Base-by-base conservation (phyloP, 192 early-diverging fungal species). In the Allomyces javanicus region DNA sequence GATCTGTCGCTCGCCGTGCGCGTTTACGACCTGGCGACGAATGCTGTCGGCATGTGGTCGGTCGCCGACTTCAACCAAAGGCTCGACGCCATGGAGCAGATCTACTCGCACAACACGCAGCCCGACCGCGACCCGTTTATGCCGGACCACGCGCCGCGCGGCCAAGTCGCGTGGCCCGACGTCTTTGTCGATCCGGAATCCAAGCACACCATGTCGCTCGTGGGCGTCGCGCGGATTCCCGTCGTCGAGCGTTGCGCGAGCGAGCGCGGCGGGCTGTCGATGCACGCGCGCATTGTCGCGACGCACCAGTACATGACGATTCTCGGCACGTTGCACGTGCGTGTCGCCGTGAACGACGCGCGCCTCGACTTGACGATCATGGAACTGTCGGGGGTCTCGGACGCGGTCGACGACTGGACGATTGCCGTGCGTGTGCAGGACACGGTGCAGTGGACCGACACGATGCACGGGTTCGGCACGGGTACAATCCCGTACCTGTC, bases 1-100 rank as follows among this genome's bases (percentile, higher is more conserved):
- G 33, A 40, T 7, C 7, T 40, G 7, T 40, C 33, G 5, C 33
- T 40, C 33, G 7, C 33, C 9, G 78, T 78, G 78, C 63, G 61
- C 64, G 6, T 25, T 25, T 22, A 44, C 55, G n/a, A 40, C 63
- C n/a, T 12, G 22, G 23, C 1, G 14, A 11, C n/a, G 64, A 10
- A 70, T 67, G 22, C 66, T 3, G 67, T 43, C 4, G 14, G 65
- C 4, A 17, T 19, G 40, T 64, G 26, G 24, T 68, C 45, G 25
- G 11, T 24, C 23, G 22, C 21, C 27, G 62, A 24, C 69, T 68
- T 50, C 11, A 12, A 63, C 22, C 45, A 12, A 3, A 4, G 50
- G 17, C 12, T 58, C 3, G 17, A 14, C 10, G 50, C 12, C 12
- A 58, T 58, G 50, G 50, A 58, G 50, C 12, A 14, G 21, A 14